phyloP scores from a whole-genome alignment of 2,329 filamentous ascomycete species.

The Diaporthe capsici region DNA sequence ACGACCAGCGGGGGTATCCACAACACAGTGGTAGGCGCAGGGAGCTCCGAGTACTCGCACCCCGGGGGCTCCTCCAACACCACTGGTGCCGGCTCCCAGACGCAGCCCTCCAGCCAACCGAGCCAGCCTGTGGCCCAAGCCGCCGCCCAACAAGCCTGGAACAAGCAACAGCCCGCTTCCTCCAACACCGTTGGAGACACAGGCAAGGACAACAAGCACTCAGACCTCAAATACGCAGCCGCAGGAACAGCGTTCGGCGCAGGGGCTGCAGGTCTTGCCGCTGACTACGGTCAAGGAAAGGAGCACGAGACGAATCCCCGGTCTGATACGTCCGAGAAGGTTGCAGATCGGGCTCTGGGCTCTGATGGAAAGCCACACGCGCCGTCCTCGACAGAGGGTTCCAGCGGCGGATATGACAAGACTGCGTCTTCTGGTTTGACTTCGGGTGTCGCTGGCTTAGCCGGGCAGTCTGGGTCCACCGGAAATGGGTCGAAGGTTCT shows the following conservation, averaged over 20 bases:
- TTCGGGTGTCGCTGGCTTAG: neutral
- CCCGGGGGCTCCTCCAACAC: neutral
- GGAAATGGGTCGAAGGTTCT: conserved; percentile 41
- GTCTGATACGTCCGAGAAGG: conserved; percentile 16
- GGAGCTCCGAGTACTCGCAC: conserved; percentile 17
- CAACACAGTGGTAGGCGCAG: conserved; percentile 38
- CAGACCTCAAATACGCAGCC: neutral
- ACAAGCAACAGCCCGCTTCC: neutral
- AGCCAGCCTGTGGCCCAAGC: conserved; percentile 23
- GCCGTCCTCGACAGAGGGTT: neutral
- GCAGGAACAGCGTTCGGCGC: conserved; percentile 14
- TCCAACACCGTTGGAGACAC: neutral
- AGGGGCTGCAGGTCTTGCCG: conserved; percentile 16
- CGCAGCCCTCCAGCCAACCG: neutral
- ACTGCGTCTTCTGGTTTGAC: neutral
- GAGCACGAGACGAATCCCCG: conserved; percentile 34
- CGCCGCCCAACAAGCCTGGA: conserved; percentile 36
- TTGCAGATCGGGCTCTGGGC: conserved; percentile 29
- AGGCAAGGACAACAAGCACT: neutral
- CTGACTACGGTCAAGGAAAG: conserved; percentile 34
- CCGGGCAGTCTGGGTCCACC: conserved; percentile 37
- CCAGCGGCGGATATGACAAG: neutral
- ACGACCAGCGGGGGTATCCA: conserved; percentile 29
- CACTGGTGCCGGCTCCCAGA: neutral
- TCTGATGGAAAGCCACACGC: conserved; percentile 33